A percentile compares a stretch with the other conserved stretches of the same genome.
Evolutionary conservation across 2,329 filamentous ascomycete genomes (phyloP).

Genomic region (Apiospora koreana): DNA sequence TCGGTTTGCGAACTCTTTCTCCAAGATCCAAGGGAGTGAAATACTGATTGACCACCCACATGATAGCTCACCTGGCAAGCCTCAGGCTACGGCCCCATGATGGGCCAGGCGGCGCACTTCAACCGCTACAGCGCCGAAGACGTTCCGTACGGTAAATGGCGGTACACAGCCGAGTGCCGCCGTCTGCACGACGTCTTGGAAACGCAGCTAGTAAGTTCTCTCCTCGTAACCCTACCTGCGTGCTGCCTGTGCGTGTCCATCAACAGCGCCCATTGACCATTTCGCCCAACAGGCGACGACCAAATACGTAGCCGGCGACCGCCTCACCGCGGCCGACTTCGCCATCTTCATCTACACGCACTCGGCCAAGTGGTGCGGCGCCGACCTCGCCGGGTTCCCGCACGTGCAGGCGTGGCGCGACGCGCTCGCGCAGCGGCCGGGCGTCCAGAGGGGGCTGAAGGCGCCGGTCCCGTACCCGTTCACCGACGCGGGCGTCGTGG

Average conservation of each 20-base stretch:
- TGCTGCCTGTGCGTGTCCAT: neutral
- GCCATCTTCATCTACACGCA: constrained; percentile 24
- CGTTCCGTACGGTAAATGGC: constrained; percentile 21
- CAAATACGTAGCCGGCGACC: constrained; percentile 21
- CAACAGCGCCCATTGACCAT: neutral
- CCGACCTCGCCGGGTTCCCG: constrained; percentile 23
- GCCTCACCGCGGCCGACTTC: constrained; percentile 25
- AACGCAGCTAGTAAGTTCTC: constrained; percentile 21
- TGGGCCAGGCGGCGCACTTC: constrained; percentile 15
- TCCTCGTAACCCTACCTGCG: neutral
- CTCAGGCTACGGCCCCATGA: neutral
- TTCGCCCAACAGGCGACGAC: constrained; percentile 16
- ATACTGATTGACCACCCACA: neutral
- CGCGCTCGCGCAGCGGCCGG: constrained; percentile 20
- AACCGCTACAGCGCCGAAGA: constrained; percentile 23
- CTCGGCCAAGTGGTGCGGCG: constrained; percentile 25
- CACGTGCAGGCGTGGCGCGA: constrained; percentile 24
- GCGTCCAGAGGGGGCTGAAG: constrained; percentile 23
- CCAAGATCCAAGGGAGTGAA: neutral
- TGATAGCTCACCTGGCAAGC: neutral
- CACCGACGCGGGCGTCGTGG: constrained; percentile 20
- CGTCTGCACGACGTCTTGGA: constrained; percentile 23
- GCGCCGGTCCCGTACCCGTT: constrained; percentile 22
- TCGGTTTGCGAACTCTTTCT: neutral
- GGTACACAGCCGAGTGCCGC: constrained; percentile 21